Conservation (phyloP, 495 filamentous ascomycete species). For the Penicillium silybi region DNA sequence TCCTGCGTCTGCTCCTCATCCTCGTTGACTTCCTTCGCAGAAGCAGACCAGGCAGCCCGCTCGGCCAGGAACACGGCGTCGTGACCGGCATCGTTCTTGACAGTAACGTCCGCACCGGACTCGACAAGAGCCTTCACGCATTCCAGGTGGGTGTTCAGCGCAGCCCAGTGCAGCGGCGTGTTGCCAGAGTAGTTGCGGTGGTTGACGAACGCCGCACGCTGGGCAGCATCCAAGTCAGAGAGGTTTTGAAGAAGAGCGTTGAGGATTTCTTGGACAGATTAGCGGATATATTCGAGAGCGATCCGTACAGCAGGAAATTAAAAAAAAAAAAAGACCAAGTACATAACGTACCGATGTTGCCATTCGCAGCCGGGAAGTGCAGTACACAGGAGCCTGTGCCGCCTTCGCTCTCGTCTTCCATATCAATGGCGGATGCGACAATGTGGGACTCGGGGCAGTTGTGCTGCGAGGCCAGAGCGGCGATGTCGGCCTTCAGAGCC, state of each 20-base stretch:
- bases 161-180: conserved; percentile 88
- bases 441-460: conserved; percentile 49
- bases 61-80: conserved; percentile 84
- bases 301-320: neutral
- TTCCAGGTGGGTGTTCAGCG: conserved; percentile 78
- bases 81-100: conserved; percentile 77
- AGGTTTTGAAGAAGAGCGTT: conserved; percentile 42
- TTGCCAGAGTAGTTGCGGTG: conserved; percentile 74
- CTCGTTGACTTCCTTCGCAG: conserved; percentile 21
- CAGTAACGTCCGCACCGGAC: conserved; percentile 67
- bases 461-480: conserved; percentile 54
- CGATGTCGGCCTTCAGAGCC: conserved; percentile 60
- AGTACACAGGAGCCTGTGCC: conserved; percentile 52
- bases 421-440: conserved; percentile 62
- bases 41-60: conserved; percentile 46
- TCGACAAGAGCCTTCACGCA: conserved; percentile 71
- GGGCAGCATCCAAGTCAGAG: conserved; percentile 24
- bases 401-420: conserved; percentile 61
- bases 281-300: neutral
- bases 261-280: conserved; percentile 40
- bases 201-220: conserved; percentile 52
- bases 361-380: conserved; percentile 90
- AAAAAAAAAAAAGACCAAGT: neutral
- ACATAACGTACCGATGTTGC: conserved; percentile 61
- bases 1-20: conserved; percentile 23